Base-by-base conservation (phyloP, 805 yeast genomes). In the Starmerella floris region DNA sequence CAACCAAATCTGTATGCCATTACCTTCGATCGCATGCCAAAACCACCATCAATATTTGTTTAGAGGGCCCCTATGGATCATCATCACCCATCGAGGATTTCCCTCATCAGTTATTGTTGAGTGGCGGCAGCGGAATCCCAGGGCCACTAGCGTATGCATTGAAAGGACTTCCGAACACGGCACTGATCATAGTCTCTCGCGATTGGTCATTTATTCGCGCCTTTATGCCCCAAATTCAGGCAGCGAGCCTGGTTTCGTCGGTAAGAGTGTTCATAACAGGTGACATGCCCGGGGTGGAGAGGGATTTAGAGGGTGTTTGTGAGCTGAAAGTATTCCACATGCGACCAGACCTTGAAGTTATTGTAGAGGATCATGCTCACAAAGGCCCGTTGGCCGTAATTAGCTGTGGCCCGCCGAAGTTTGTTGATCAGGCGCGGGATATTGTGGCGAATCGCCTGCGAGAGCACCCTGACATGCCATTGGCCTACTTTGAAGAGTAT, bases 401-500 rank as follows among this genome's bases (percentile, higher is more conserved):
- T 25, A 63, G 72, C 9, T 78, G 84, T 63, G 84, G 83, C 5
- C 80, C 77, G 39, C 69, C 75, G 32, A 43, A 56, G 3, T 68
- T 77, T 68, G 76, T 69, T 49, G 88, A 80, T 54, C 66, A 62
- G 4, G 50, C 75, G 17, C 68, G 88, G 55, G 56, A 62, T 30
- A 55, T 67, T 4, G 69, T 76, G 3, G 64, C 69, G 5, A 21
- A 16, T 1, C 51, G 61, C 16, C 58, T 66, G 36, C 57, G 76
- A 22, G 59, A 59, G 11, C 48, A 60, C 25, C 59, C 65, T 22
- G 62, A 78, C 38, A n/a, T n/a, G n/a, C n/a, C n/a, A n/a, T 67
- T 81, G 19, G 83, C 77, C 43, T 73, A 73, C 53, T 73, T 66
- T 54, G 91, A 82, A 56, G 83, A 79, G 56, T 63, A 77, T 39